phyloP scores from a whole-genome alignment of 1,284 basidiomycete genomes.

The Ustilago loliicola region DNA sequence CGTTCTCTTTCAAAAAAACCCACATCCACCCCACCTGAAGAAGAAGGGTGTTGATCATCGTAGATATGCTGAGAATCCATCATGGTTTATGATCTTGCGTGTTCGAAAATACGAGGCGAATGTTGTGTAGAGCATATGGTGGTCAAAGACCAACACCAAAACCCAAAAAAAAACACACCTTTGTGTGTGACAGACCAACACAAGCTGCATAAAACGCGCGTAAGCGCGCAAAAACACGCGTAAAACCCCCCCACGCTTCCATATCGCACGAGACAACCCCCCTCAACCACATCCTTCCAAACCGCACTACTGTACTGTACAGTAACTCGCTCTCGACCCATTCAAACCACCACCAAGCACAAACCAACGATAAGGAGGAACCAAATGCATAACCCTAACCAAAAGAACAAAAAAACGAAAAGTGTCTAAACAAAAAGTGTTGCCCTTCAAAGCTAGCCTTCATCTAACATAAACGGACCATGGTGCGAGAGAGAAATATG shows the following conservation, averaged over 20 bases:
- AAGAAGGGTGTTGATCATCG: not conserved
- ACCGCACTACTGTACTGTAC: no score
- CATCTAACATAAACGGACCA: no score
- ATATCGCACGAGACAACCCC: conserved; percentile 12
- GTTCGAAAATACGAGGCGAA: no score
- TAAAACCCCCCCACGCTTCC: not conserved
- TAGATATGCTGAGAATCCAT: no score
- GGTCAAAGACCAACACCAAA: not conserved
- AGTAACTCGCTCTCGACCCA: no score
- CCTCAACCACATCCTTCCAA: no score
- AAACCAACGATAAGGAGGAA: no score
- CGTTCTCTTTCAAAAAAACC: conserved; percentile 41
- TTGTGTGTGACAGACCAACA: conserved; percentile 6
- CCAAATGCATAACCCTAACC: no score
- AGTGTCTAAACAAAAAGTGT: not conserved
- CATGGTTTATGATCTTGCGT: no score
- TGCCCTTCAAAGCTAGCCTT: no score
- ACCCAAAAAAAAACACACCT: not conserved
- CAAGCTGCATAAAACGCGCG: not conserved
- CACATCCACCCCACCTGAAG: not conserved
- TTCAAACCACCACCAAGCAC: not conserved
- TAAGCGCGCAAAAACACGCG: no score
- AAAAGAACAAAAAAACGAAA: not conserved
- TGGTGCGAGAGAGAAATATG: not conserved
- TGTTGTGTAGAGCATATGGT: not conserved